Evolutionary conservation across 768 basidiomycete species (phyloP), one percentile per base, ranked within the genome.

Genomic region (Tylopilus subfusipes): DNA sequence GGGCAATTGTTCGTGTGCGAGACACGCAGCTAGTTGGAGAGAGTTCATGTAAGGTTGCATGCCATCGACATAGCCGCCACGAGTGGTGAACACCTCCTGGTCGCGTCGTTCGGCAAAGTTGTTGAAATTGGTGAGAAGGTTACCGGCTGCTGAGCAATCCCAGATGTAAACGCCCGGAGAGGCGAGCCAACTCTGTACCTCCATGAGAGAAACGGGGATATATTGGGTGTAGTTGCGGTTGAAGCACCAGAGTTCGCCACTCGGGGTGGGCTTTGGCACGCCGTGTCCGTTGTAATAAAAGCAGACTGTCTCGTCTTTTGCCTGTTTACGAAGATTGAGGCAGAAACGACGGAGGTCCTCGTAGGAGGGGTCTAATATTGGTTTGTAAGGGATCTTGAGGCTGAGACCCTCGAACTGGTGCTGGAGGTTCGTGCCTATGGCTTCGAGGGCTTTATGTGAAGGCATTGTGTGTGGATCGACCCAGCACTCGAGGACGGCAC

Each of bases 201-300:
- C 97, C 69, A 88, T 88, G 40, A 99, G 76, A 18, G 93, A 94
- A 12, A 98, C 90, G 0, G 97, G 97, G 55, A 98, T 98, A 67
- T 99, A 99, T 71, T 99, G 96, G 0, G 97, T 98, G 70, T 98
- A 98, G 61, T 84, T 89, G 64, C 86, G 80, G 72, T 99, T 98
- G 77, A 99, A 99, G 52, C 97, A 95, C 97, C 97, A 99, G 49
- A 99, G 80, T 72, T 99, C 97, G 22, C 97, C 90, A 58, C 91
- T 94, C 0, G 90, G 78, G 0, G 97, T 98, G 12, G 97, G 97
- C 65, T 92, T 95, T 2, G 96, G 96, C 21, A 99, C 97, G 22
- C 97, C 97, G 58, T 98, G 97, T 3, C 97, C 97, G 59, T 98
- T 99, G 74, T 98, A 99, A 72, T 98, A 93, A 72, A 98, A 96